Evolutionary conservation across 495 filamentous ascomycete species (phyloP).

Genomic region (Cladorrhinum samala): DNA sequence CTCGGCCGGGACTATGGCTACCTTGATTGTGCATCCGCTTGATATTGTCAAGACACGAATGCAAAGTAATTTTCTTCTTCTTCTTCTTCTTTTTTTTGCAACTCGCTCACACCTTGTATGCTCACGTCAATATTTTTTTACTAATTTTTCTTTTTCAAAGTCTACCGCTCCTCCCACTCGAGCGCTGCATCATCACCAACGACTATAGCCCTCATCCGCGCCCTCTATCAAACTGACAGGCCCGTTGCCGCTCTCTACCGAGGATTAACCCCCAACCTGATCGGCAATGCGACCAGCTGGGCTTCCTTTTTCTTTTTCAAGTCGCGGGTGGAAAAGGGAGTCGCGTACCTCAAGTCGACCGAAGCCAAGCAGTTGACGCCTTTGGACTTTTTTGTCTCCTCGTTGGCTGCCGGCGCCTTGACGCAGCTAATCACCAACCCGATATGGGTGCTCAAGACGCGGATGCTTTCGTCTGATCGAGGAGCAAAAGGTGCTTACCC

Average conservation of each 20-base stretch:
- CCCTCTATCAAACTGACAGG: conserved; percentile 34
- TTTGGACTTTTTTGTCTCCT: conserved; percentile 77
- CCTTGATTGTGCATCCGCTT: conserved; percentile 76
- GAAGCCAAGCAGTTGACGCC: conserved; percentile 44
- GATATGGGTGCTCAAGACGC: conserved; percentile 97
- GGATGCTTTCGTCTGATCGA: conserved; percentile 83
- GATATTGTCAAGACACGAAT: conserved; percentile 95
- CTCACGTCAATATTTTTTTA: too few relatives aligned
- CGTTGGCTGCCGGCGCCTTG: conserved; percentile 63
- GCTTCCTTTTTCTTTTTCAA: conserved; percentile 80
- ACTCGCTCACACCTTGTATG: too few relatives aligned
- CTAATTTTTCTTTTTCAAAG: conserved; percentile 7
- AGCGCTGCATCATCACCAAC: conserved; percentile 26
- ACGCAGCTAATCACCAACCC: conserved; percentile 87
- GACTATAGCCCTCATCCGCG: conserved; percentile 40
- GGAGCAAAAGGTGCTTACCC: conserved; percentile 71
- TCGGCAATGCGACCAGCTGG: conserved; percentile 89
- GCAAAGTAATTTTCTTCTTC: conserved; percentile 55
- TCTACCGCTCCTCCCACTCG: conserved; percentile 33
- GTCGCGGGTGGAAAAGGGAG: conserved; percentile 35
- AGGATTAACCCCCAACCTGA: conserved; percentile 79
- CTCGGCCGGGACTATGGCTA: conserved; percentile 77
- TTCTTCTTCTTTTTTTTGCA: not conserved
- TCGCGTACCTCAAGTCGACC: conserved; percentile 18
- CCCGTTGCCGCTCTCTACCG: conserved; percentile 70